Conservation (phyloP, 2,329 filamentous ascomycete genomes). For the Aureobasidium sp. region DNA sequence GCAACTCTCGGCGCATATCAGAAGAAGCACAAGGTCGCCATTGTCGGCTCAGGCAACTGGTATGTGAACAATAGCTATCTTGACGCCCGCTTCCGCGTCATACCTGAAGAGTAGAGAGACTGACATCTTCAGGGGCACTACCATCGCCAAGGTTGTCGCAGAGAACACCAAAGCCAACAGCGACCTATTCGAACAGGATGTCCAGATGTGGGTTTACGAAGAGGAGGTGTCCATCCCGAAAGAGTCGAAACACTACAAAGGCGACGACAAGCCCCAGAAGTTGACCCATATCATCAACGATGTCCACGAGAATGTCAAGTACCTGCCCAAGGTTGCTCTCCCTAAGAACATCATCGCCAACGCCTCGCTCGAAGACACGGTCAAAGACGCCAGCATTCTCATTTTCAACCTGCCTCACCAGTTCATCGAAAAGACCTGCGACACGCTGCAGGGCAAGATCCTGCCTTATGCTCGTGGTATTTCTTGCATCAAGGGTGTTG, state of each 20-base stretch:
- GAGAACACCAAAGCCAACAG: constrained; percentile 78
- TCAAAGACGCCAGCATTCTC: constrained; percentile 77
- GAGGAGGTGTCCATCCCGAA: constrained; percentile 73
- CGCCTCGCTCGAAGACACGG: constrained; percentile 70
- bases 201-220: constrained; percentile 99
- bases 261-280: constrained; percentile 65
- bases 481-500: constrained; percentile 96
- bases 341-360: constrained; percentile 80
- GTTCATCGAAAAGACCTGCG: constrained; percentile 84
- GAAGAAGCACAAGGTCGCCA: constrained; percentile 84
- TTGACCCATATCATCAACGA: constrained; percentile 87
- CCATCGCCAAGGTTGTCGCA: constrained; percentile 92
- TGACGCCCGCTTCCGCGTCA: neutral
- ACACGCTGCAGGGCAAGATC: constrained; percentile 79
- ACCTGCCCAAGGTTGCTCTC: constrained; percentile 80
- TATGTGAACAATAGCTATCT: constrained; percentile 35
- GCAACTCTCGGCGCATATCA: constrained; percentile 45
- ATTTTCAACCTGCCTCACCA: constrained; percentile 96
- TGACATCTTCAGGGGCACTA: constrained; percentile 65
- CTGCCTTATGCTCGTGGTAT: constrained; percentile 88
- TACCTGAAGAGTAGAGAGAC: neutral
- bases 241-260: constrained; percentile 65
- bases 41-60: constrained; percentile 97
- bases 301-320: constrained; percentile 94
- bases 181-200: constrained; percentile 75